phyloP scores from a whole-genome alignment of 768 basidiomycete species.

The Phaffia australis region DNA sequence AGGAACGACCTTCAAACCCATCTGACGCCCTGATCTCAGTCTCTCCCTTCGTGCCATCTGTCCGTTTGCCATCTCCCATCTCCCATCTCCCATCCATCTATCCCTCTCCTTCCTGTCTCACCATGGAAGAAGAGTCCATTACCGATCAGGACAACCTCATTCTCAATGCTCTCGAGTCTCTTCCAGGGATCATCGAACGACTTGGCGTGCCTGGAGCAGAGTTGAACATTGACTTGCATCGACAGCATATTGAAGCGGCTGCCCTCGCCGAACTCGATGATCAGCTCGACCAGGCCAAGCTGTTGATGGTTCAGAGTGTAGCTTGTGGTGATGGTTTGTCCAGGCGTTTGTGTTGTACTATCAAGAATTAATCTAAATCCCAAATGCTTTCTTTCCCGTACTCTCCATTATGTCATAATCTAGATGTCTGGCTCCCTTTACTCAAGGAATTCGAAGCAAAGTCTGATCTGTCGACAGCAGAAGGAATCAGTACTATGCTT shows the following conservation, averaged over 20 bases:
- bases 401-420: constrained; percentile 28
- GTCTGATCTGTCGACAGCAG: constrained; percentile 46
- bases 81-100: no score
- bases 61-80: no score
- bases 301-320: constrained; percentile 47
- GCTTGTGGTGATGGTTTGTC: constrained; percentile 23
- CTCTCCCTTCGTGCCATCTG: no score
- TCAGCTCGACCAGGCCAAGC: constrained; percentile 52
- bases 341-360: neutral
- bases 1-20: no score
- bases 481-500: constrained; percentile 50
- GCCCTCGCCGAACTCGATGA: constrained; percentile 49
- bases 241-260: constrained; percentile 55
- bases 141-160: neutral
- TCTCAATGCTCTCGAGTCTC: constrained; percentile 20
- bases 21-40: no score
- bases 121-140: no score
- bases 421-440: constrained; percentile 65
- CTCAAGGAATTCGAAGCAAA: constrained; percentile 45
- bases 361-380: neutral
- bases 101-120: no score
- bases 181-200: constrained; percentile 4
- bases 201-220: constrained; percentile 4
- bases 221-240: constrained; percentile 50
- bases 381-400: neutral